Evolutionary conservation across 2,329 filamentous ascomycete species (phyloP).

Genomic region (Mycogone perniciosa): DNA sequence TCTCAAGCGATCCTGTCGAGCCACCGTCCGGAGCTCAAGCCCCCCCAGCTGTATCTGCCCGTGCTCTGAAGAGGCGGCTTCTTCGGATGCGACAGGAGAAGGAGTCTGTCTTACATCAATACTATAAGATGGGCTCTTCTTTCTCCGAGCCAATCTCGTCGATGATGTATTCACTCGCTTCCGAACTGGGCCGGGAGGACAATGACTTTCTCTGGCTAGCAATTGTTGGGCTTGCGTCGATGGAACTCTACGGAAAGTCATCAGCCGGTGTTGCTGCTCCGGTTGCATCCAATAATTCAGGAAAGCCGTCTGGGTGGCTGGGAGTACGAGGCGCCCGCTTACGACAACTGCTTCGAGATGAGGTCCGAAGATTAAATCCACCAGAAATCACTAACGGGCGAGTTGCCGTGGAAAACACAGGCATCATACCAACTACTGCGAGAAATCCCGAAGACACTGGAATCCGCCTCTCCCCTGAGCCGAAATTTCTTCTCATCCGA

Average conservation of each 20-base stretch:
- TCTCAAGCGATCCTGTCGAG: conserved; percentile 44
- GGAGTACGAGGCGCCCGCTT: conserved; percentile 77
- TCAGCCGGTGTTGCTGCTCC: conserved; percentile 68
- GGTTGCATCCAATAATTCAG: conserved; percentile 49
- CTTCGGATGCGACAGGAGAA: conserved; percentile 71
- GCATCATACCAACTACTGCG: conserved; percentile 84
- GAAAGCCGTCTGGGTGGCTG: conserved; percentile 64
- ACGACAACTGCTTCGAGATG: conserved; percentile 79
- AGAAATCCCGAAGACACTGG: conserved; percentile 84
- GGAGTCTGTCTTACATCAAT: conserved; percentile 67
- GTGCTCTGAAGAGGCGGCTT: conserved; percentile 64
- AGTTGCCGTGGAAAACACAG: conserved; percentile 59
- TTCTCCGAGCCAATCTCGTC: conserved; percentile 94
- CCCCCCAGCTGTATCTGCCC: conserved; percentile 60
- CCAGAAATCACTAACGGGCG: conserved; percentile 59
- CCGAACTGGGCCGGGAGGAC: conserved; percentile 90
- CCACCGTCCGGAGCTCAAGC: conserved; percentile 54
- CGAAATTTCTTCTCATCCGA: conserved; percentile 82
- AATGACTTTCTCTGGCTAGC: conserved; percentile 94
- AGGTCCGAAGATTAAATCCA: conserved; percentile 89
- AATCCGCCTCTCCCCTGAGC: conserved; percentile 88
- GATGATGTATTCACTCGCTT: conserved; percentile 88
- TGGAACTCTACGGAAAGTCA: conserved; percentile 84
- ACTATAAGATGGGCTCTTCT: conserved; percentile 81
- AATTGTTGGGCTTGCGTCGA: conserved; percentile 90